Evolutionary conservation across 164 flowering plant genomes (phyloP).

Genomic region (Vitis rupestris): DNA sequence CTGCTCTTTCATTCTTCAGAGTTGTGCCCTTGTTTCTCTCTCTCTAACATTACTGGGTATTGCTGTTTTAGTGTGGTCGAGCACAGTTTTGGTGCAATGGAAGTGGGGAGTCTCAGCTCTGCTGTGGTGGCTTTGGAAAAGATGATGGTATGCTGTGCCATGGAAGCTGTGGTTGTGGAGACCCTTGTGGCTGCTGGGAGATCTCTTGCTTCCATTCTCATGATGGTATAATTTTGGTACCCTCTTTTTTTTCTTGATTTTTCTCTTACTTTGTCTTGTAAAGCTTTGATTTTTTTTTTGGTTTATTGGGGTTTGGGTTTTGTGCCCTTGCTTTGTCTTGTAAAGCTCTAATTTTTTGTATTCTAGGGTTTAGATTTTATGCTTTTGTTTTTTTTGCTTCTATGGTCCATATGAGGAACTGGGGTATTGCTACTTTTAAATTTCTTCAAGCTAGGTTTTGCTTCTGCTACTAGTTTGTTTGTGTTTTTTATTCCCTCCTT

Average conservation of each 20-base stretch:
- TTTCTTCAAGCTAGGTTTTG: too few relatives aligned
- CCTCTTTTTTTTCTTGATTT: neutral
- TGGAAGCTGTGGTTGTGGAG: conserved; percentile 29
- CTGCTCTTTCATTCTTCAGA: neutral
- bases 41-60: neutral
- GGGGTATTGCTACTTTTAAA: too few relatives aligned
- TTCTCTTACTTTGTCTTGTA: neutral
- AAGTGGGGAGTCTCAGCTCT: conserved; percentile 14
- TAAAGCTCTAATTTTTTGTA: too few relatives aligned
- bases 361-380: neutral
- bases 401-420: too few relatives aligned
- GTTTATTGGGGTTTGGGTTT: neutral
- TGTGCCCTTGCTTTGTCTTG: neutral
- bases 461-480: too few relatives aligned
- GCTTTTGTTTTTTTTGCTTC: neutral
- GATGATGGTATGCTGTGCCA: conserved; percentile 9
- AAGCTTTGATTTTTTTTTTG: neutral
- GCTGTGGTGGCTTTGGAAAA: conserved; percentile 10
- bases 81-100: conserved; percentile 21
- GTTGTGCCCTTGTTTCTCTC: neutral
- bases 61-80: conserved; percentile 3
- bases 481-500: too few relatives aligned
- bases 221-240: conserved; percentile 19
- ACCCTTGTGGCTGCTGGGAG: conserved; percentile 23
- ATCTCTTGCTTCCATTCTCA: conserved; percentile 25